Evolutionary conservation across 176 grass and related monocot genomes (phyloP).

Genomic region (Tuctoria greenei): DNA sequence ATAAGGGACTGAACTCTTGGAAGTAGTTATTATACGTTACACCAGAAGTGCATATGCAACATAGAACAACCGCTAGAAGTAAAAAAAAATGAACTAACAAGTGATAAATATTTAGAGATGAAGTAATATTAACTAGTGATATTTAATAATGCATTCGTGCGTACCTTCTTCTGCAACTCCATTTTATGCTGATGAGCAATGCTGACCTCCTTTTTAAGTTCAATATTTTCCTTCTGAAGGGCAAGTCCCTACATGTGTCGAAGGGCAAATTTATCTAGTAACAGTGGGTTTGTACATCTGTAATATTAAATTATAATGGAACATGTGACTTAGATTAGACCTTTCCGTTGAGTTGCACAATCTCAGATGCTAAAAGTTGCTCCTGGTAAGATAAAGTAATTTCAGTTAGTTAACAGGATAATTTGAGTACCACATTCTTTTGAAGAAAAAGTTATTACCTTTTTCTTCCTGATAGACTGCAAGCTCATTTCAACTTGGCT

Average conservation of each 20-base stretch:
- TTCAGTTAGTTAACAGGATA: not conserved
- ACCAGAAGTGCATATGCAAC: not conserved
- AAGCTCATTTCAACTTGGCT: conserved; percentile 35
- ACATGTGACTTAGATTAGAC: conserved; percentile 17
- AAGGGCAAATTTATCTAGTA: not conserved
- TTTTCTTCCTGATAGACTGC: conserved; percentile 29
- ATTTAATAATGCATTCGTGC: not conserved
- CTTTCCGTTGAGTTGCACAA: conserved; percentile 32
- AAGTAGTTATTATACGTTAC: not conserved
- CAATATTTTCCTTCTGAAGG: conserved; percentile 28
- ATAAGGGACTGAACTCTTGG: not conserved
- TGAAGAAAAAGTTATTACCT: conserved; percentile 1
- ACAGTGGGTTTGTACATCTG: not conserved
- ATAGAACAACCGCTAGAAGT: too few relatives aligned
- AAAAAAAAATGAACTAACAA: too few relatives aligned
- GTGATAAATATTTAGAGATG: too few relatives aligned
- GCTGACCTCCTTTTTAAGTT: conserved; percentile 24
- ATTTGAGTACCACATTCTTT: not conserved
- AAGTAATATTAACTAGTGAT: not conserved
- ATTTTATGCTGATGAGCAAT: conserved; percentile 29
- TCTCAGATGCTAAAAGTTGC: conserved; percentile 28
- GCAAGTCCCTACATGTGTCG: conserved; percentile 2
- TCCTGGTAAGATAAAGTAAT: conserved; percentile 22
- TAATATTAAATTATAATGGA: not conserved
- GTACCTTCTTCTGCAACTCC: conserved; percentile 27